Evolutionary conservation across 306 rosid species (phyloP), one percentile per base, ranked within the genome.

Genomic region (Clitoria ternatea): DNA sequence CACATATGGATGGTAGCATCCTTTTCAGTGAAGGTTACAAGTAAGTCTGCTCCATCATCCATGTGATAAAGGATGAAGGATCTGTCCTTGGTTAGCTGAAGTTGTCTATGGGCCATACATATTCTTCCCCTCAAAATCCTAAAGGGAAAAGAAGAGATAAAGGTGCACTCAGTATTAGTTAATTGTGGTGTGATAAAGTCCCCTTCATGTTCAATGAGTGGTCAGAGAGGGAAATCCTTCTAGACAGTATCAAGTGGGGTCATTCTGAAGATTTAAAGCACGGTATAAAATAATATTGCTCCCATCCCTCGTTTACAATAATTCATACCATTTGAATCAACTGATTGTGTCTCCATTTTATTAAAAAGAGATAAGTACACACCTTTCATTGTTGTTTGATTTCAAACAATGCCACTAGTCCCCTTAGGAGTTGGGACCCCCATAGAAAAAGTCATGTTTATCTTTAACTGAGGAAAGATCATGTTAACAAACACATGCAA

Each of bases 321-420:
- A 81, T 77, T 77, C 85, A 77, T 5, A 52, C 84, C 88, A 82
- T 65, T 36, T 72, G 68, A 64, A 49, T 42, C 79, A 72, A 65
- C 77, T 85, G 82, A 84, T 72, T 75, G 69, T 69, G 85, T 79
- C 87, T 70, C 78, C 78, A 53, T 15, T 52, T 74, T 57, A 79
- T 80, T 57, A 22, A 59, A 75, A 66, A 49, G 73, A 61, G 40
- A 50, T 68, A 56, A 63, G 79, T 66, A 71, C 77, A 71, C 77
- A 8, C 59, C 49, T 69, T 60, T 77, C 54, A 42, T 65, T 57
- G 49, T 32, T 45, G 54, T 77, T 70, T 76, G 64, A 65, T 52
- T 48, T 65, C 65, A 47, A 69, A 12, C 48, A 67, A 42, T 76
- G 73, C 53, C 30, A 64, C 77, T 47, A 61, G 77, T 36, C 76